Percentiles rank a stretch among this genome's conserved stretches.
phyloP scores from a whole-genome alignment of 1,139 yeast genomes.

The Yamadazyma conglobata region DNA sequence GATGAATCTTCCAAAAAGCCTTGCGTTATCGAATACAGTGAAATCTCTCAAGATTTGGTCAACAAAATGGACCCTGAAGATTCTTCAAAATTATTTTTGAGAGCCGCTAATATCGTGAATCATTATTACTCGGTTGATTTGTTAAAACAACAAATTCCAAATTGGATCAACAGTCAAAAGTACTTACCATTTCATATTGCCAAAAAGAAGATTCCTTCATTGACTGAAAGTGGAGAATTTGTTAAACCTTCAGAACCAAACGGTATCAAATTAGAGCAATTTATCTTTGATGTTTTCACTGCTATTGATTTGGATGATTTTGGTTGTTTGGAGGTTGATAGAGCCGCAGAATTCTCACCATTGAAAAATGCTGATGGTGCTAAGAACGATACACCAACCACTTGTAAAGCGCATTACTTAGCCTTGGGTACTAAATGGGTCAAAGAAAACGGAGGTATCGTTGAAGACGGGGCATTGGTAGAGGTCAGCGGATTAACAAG shows the following conservation, averaged over 20 bases:
- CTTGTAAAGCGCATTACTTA: constrained; percentile 68
- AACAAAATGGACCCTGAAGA: constrained; percentile 51
- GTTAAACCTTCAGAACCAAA: constrained; percentile 70
- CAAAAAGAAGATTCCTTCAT: constrained; percentile 75
- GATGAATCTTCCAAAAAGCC: constrained; percentile 62
- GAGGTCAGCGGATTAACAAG: constrained; percentile 77
- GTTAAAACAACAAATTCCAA: constrained; percentile 54
- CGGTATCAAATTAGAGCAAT: constrained; percentile 94
- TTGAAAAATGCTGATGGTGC: constrained; percentile 88
- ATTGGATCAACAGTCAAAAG: constrained; percentile 67
- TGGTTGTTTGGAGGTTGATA: constrained; percentile 89
- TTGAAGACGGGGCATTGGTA: constrained; percentile 52
- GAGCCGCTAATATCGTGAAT: constrained; percentile 97
- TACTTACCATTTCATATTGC: constrained; percentile 91
- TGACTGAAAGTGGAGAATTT: constrained; percentile 48
- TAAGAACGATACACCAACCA: constrained; percentile 76
- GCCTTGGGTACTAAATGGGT: constrained; percentile 78
- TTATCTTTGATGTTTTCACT: constrained; percentile 94
- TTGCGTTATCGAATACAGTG: constrained; percentile 93
- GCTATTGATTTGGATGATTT: constrained; percentile 68
- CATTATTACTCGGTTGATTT: constrained; percentile 87
- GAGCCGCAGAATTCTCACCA: constrained; percentile 87
- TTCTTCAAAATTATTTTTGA: constrained; percentile 55
- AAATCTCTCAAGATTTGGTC: constrained; percentile 73
- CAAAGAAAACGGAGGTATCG: constrained; percentile 58